Evolutionary conservation across 208 protist species (phyloP), one percentile per base, ranked within the genome.

Genomic region (Crithidia brevicula): DNA sequence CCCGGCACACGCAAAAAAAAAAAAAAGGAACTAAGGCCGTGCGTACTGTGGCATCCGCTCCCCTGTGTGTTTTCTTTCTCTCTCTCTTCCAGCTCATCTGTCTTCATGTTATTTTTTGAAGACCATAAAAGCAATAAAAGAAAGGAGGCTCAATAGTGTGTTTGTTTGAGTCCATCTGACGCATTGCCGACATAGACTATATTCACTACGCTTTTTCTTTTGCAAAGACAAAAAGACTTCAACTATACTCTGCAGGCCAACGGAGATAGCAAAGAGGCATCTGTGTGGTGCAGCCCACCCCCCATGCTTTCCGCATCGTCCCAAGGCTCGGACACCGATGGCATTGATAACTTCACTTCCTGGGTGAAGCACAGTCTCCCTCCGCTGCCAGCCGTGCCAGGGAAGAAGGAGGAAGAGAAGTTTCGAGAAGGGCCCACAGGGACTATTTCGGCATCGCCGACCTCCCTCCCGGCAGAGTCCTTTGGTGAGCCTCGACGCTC

Each of bases 291-390:
- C n/a, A n/a, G n/a, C n/a, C n/a, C n/a, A n/a, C n/a, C n/a, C n/a
- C n/a, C n/a, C n/a, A n/a, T n/a, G n/a, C n/a, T n/a, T n/a, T n/a
- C n/a, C n/a, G n/a, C n/a, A n/a, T n/a, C n/a, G n/a, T n/a, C n/a
- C n/a, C n/a, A n/a, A n/a, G n/a, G n/a, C n/a, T 4, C 27, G 43
- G 43, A 28, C 0, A 16, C 20, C 3, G 8, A 9, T 22, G 58
- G 38, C 30, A 25, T 64, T 1, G 58, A 64, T 4, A 64, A 52
- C 58, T 64, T 52, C 43, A 64, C 58, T 36, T 22, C 43, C 5
- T 52, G 50, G 20, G 43, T 64, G 15, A 50, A 40, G 40, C 15
- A 33, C 7, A 50, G 30, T 4, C 30, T 52, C 3, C 43, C 43
- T 3, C n/a, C 40, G 7, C 43, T 27, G 43, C 43, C 58, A 15